Base-by-base conservation (phyloP, 208 protist genomes). In the Leishmania arabica region DNA sequence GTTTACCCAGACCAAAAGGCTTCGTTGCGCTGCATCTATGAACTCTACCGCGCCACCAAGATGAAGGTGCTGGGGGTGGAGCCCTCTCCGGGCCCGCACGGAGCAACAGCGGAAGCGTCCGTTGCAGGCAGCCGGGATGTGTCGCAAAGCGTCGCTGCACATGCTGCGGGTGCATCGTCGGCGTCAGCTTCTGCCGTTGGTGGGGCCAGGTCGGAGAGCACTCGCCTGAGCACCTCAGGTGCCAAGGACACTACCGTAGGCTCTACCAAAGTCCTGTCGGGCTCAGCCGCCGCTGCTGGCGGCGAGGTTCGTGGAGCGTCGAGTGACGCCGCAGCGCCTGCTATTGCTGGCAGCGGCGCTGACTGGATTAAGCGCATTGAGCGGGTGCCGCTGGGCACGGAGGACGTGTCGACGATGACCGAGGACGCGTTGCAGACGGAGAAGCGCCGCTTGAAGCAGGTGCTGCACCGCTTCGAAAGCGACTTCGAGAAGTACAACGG, bases 11-110 rank as follows among this genome's bases (percentile, higher is more conserved):
- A 95, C 69, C 87, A 97, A 45, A 97, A 97, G 83, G 86, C 87
- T 0, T 82, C 84, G 47, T 78, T 97, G 79, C 92, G 90, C 40
- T 88, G 88, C 80, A 93, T 97, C 72, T 97, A 97, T 79, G 94
- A 97, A 77, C 88, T 97, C 3, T 97, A 97, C 86, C 94, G 94
- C 79, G 81, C 77, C 49, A 87, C 74, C 65, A 97, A 96, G 80
- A 92, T 86, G 77, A 91, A 89, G 45, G 84, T 94, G 37, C 64
- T 87, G 31, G 83, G 83, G 11, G 68, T 77, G 34, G 91, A 94
- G 77, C 83, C 89, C 45, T 56, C 72, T 24, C 66, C 66, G 11
- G 71, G 65, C 13, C 7, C 68, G 49, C 54, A 71, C 64, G 73
- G 77, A 56, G 34, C 21, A 53, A 74, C 78, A 62, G 69, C 73